Conservation (phyloP, 2,329 filamentous ascomycete species). For the Ceratocystis destructans region DNA sequence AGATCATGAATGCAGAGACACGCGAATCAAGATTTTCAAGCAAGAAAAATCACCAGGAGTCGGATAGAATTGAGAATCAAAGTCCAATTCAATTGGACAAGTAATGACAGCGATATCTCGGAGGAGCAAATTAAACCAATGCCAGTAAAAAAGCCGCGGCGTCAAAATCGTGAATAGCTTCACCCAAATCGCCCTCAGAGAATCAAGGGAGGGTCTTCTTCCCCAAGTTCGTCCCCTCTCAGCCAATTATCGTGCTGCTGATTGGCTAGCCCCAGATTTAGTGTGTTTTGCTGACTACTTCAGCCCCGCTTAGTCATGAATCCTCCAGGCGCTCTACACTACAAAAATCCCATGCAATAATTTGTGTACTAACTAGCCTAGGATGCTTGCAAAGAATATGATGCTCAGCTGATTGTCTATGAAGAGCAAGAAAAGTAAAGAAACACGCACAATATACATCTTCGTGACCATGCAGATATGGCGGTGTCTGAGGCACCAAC, state of each 20-base stretch:
- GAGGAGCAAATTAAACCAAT: not conserved
- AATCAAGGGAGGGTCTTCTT: not conserved
- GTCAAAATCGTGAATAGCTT: constrained; percentile 4
- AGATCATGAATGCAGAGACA: not conserved
- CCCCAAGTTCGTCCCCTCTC: not conserved
- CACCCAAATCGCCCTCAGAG: not conserved
- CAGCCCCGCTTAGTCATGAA: not conserved
- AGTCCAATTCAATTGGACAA: not conserved
- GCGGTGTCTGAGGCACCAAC: no score
- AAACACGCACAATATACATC: no score
- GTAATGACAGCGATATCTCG: not conserved
- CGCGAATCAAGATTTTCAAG: not conserved
- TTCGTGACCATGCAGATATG: no score
- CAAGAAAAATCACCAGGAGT: constrained; percentile 2
- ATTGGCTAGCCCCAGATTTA: not conserved
- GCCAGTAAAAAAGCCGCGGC: not conserved
- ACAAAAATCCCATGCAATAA: not conserved
- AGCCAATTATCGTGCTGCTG: constrained; percentile 1
- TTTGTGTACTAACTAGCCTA: no score
- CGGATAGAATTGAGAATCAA: not conserved
- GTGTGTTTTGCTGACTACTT: not conserved
- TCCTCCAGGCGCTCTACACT: not conserved
- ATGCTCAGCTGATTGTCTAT: no score
- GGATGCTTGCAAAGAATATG: no score
- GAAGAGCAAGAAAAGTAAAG: no score